Percentiles rank a stretch among this genome's conserved stretches.
Conservation (phyloP, 305 asterid species). For the Ajuga reptans region DNA sequence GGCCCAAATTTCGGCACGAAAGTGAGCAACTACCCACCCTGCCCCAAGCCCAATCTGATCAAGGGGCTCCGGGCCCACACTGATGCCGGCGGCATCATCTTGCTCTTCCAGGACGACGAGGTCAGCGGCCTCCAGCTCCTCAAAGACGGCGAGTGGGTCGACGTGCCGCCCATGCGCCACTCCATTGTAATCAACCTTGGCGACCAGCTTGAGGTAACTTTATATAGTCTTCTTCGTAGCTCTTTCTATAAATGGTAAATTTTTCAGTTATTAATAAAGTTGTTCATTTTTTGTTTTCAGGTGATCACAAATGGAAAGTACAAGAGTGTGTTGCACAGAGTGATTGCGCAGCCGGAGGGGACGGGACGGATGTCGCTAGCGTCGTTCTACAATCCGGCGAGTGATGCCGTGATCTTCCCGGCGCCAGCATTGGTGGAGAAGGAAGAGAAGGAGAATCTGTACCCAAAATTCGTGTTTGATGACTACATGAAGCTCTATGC, state of each 20-base stretch:
- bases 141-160: conserved; percentile 79
- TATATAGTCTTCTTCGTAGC: no score
- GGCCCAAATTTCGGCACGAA: conserved; percentile 90
- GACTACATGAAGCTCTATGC: conserved; percentile 94
- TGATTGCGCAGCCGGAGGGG: conserved; percentile 76
- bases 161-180: conserved; percentile 91
- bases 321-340: conserved; percentile 90
- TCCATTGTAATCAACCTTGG: conserved; percentile 89
- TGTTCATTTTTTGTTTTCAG: conserved; percentile 7
- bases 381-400: conserved; percentile 88
- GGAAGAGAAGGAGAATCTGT: conserved; percentile 31
- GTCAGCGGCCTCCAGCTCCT: conserved; percentile 97
- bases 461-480: conserved; percentile 81
- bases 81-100: conserved; percentile 93
- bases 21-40: conserved; percentile 89
- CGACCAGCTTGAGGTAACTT: conserved; percentile 81
- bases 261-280: background rate
- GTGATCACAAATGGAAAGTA: conserved; percentile 83
- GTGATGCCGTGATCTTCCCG: conserved; percentile 80
- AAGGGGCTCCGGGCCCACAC: conserved; percentile 98
- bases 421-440: conserved; percentile 64
- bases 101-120: conserved; percentile 90
- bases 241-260: no score
- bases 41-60: conserved; percentile 85
- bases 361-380: conserved; percentile 74